These are phyloP conservation scores for Pseudozyma tsukubaensis DNA, from an alignment of 1,284 basidiomycete genomes.

Conservation along the genomic window DNA sequence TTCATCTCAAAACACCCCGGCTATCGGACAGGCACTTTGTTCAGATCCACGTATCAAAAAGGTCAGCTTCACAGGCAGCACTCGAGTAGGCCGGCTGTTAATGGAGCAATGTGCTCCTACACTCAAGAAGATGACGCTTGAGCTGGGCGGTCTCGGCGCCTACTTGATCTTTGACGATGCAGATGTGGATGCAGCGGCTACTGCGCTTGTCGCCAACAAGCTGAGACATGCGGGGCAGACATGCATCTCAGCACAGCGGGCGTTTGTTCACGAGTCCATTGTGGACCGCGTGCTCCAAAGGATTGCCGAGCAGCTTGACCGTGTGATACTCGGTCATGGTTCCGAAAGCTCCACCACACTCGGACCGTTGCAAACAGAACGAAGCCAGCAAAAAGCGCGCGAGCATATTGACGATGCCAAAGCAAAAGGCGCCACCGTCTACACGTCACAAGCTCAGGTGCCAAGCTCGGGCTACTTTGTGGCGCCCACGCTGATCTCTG, in stretches of 20 bases:
- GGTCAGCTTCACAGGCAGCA: constrained; percentile 94
- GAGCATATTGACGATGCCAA: constrained; percentile 88
- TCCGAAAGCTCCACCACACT: constrained; percentile 81
- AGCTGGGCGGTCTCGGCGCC: constrained; percentile 80
- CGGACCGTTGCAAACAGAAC: constrained; percentile 90
- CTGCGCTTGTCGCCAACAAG: constrained; percentile 85
- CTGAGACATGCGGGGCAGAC: constrained; percentile 94
- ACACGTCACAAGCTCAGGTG: constrained; percentile 79
- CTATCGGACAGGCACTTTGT: constrained; percentile 78
- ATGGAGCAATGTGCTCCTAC: constrained; percentile 85
- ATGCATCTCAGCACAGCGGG: constrained; percentile 74
- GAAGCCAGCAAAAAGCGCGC: constrained; percentile 86
- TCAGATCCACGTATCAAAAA: constrained; percentile 78
- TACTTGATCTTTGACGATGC: constrained; percentile 98
- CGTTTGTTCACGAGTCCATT: constrained; percentile 74
- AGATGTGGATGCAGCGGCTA: constrained; percentile 89
- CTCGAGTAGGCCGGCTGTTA: constrained; percentile 89
- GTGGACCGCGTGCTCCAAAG: constrained; percentile 86
- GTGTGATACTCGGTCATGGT: constrained; percentile 92
- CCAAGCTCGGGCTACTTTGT: constrained; percentile 77
- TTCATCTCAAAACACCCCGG: constrained; percentile 75
- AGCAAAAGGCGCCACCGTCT: constrained; percentile 83
- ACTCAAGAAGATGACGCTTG: constrained; percentile 81
- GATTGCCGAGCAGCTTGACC: constrained; percentile 82
- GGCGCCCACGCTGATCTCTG: constrained; percentile 84